Conservation (phyloP, 2,329 filamentous ascomycete genomes). For the Penicillium sp. region DNA sequence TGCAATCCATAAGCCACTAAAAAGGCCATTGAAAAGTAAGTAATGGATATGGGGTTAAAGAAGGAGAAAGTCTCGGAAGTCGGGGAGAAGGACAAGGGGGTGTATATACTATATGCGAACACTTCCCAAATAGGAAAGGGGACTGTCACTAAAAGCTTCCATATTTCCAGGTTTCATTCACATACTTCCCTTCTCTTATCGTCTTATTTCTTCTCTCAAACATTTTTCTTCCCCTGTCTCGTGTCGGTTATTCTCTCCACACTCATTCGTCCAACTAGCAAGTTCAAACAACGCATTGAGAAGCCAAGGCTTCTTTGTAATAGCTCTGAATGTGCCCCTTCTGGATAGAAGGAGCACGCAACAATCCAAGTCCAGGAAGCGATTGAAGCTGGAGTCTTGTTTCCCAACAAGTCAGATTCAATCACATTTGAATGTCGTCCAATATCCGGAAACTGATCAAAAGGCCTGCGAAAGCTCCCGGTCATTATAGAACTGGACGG, state of each 20-base stretch:
- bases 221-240: neutral
- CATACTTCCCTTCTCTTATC: neutral
- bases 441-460: neutral
- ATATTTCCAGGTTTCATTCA: neutral
- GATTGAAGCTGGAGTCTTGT: neutral
- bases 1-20: neutral
- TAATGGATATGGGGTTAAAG: neutral
- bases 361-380: neutral
- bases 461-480: neutral
- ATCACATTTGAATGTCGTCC: neutral
- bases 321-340: neutral
- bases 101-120: neutral
- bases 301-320: neutral
- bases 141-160: neutral
- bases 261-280: neutral
- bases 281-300: neutral
- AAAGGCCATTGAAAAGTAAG: neutral
- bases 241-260: neutral
- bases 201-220: neutral
- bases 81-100: neutral
- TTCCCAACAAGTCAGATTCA: neutral
- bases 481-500: neutral
- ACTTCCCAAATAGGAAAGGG: neutral
- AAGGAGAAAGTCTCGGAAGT: neutral
- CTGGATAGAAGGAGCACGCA: neutral